A percentile compares a stretch with the other conserved stretches of the same genome.
Conservation (phyloP, 371 early-diverging fungal genomes). For the Apophysomyces ossiformis region DNA sequence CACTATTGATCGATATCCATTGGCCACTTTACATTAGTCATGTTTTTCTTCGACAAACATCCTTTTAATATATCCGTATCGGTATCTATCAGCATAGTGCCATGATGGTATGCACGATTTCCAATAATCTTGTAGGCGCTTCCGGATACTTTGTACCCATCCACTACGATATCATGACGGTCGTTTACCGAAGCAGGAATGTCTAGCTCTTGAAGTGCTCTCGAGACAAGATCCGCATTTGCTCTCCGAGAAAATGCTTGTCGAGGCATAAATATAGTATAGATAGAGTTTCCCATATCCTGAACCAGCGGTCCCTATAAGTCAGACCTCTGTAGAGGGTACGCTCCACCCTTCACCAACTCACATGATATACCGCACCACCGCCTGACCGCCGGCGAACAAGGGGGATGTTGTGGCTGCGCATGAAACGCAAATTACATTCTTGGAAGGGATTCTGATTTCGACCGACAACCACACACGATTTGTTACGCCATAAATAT, state of each 20-base stretch:
- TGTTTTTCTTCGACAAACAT: slow-evolving; percentile 44
- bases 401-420: slow-evolving; percentile 71
- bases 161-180: slow-evolving; percentile 89
- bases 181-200: slow-evolving; percentile 88
- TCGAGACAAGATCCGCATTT: slow-evolving; percentile 81
- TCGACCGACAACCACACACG: slow-evolving; percentile 92
- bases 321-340: not conserved
- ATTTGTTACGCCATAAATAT: slow-evolving; percentile 87
- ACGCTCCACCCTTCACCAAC: not conserved
- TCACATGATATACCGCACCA: slow-evolving; percentile 96
- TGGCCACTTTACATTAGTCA: slow-evolving; percentile 28
- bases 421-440: slow-evolving; percentile 78
- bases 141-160: slow-evolving; percentile 86
- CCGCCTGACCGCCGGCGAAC: slow-evolving; percentile 94
- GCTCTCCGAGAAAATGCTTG: slow-evolving; percentile 75
- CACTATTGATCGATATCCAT: not conserved
- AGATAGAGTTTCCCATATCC: slow-evolving; percentile 96
- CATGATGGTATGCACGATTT: slow-evolving; percentile 92
- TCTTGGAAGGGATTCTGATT: slow-evolving; percentile 98
- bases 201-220: slow-evolving; percentile 78
- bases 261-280: slow-evolving; percentile 93
- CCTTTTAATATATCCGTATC: slow-evolving; percentile 72
- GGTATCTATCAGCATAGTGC: slow-evolving; percentile 95
- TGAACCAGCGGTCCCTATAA: slow-evolving; percentile 24
- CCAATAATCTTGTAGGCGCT: slow-evolving; percentile 92